Percentiles rank a stretch among this genome's conserved stretches.
Evolutionary conservation across 495 filamentous ascomycete species (phyloP).

Genomic region (Gamarada debralockiae): DNA sequence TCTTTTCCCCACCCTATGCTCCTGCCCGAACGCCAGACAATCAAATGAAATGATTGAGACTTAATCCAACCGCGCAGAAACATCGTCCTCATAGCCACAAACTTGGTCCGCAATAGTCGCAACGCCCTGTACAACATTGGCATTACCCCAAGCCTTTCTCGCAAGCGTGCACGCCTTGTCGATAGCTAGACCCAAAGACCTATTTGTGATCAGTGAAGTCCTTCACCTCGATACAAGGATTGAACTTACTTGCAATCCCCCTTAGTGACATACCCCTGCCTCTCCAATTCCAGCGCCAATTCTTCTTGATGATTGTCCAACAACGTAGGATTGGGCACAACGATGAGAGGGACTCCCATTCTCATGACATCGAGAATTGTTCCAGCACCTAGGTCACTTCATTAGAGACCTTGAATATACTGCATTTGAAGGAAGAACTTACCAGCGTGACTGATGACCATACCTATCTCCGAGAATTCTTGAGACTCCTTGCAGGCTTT

Average conservation of each 20-base stretch:
- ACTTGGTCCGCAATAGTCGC: slow-evolving; percentile 1
- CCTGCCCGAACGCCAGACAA: too few species aligned
- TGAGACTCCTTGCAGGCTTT: slow-evolving; percentile 27
- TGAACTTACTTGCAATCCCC: slow-evolving; percentile 10
- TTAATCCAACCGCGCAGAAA: background rate
- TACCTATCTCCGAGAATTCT: slow-evolving; percentile 38
- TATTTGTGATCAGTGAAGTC: slow-evolving; percentile 6
- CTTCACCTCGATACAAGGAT: background rate
- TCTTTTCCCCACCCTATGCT: too few species aligned
- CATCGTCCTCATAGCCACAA: slow-evolving; percentile 19
- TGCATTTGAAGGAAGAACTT: slow-evolving; percentile 22
- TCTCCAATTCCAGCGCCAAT: slow-evolving; percentile 67
- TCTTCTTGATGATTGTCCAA: slow-evolving; percentile 92
- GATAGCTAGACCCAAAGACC: slow-evolving; percentile 11
- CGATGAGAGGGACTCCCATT: slow-evolving; percentile 61
- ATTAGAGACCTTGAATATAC: slow-evolving; percentile 5
- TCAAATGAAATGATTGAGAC: too few species aligned
- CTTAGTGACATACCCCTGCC: slow-evolving; percentile 42
- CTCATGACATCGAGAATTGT: slow-evolving; percentile 82
- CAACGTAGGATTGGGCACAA: slow-evolving; percentile 79
- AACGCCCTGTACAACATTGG: background rate
- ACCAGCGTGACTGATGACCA: slow-evolving; percentile 93
- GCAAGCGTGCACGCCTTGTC: background rate
- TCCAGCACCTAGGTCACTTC: slow-evolving; percentile 64
- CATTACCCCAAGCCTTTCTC: slow-evolving; percentile 3